Base-by-base conservation (phyloP, 2,329 filamentous ascomycete species). In the Diaporthe ampelina region DNA sequence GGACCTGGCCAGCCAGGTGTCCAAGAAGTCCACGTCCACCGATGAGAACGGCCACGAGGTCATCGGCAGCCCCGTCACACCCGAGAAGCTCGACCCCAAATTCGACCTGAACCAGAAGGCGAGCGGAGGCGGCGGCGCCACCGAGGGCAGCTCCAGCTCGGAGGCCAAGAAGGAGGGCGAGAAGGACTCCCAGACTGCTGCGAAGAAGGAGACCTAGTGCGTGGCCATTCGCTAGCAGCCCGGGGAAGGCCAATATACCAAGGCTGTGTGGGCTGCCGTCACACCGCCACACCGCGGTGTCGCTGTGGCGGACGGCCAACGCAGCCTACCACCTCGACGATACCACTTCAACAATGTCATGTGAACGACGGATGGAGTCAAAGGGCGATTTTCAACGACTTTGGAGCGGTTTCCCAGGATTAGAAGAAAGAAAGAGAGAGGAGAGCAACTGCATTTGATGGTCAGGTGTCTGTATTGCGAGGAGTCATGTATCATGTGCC, bases 1-100 rank as follows among this genome's bases (percentile, higher is more conserved):
- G 83, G 95, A 98, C 81, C 88, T 95, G 77, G 92, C 91, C 77
- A 95, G 93, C 83, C 95, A 97, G 86, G 94, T 97, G 76, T 90
- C 91, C 81, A 95, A 94, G 86, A 87, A 86, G 74, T 83, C 88
- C 7, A 78, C 80, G 19, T 73, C 77, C 29, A 78, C 79, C 54
- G 80, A 80, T 61, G 79, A 79, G 26, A 78, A 52, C 29, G 45
- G 37, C 57, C 61, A 63, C 65, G 75, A 73, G 56, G 73, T 75
- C 54, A 52, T 76, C 17, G 75, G 75, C 48, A 75, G 73, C 73
- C 75, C 75, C 29, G 59, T 75, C 32, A 76, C 75, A 29, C 75
- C 75, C 11, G 75, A 76, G 73, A 76, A 76, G 26, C 75, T 76
- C 65, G 75, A 76, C 26, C 63, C 70, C 11, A 76, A 72, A 43